Evolutionary conservation across 1,284 basidiomycete genomes (phyloP).

Genomic region (Ganoderma meredithae): DNA sequence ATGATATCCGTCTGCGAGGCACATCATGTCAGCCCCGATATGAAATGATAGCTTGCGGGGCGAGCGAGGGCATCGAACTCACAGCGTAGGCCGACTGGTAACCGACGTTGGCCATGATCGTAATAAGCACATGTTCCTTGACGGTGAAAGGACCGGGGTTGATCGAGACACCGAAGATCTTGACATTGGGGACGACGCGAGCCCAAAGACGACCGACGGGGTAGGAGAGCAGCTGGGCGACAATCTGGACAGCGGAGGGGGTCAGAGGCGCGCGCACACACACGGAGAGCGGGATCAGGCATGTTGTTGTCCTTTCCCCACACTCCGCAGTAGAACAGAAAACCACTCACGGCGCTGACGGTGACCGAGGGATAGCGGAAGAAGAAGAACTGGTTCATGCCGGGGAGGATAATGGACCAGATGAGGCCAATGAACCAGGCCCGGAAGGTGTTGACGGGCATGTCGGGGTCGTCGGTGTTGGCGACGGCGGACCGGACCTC

Average conservation of each 20-base stretch:
- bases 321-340: neutral
- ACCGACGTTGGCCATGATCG: constrained; percentile 68
- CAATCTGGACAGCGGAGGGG: constrained; percentile 44
- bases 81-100: constrained; percentile 49
- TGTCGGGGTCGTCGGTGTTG: constrained; percentile 72
- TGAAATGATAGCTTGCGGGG: constrained; percentile 1
- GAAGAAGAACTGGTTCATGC: constrained; percentile 73
- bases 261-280: too few relatives aligned
- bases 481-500: constrained; percentile 84
- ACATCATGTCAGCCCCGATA: neutral
- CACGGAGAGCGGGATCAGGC: neutral
- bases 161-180: constrained; percentile 64
- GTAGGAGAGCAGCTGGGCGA: constrained; percentile 68
- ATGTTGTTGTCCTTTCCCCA: neutral
- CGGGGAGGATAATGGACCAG: constrained; percentile 68
- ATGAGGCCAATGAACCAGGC: constrained; percentile 67
- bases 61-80: constrained; percentile 11
- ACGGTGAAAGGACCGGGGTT: constrained; percentile 69
- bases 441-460: constrained; percentile 68
- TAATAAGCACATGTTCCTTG: constrained; percentile 63
- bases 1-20: constrained; percentile 72
- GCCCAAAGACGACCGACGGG: constrained; percentile 68
- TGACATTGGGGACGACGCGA: constrained; percentile 56
- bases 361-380: constrained; percentile 71
- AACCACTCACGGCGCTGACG: constrained; percentile 38